These are phyloP conservation scores for Kodamaea hsintzibuensis DNA, from an alignment of 805 yeast genomes.

Conservation along the genomic window DNA sequence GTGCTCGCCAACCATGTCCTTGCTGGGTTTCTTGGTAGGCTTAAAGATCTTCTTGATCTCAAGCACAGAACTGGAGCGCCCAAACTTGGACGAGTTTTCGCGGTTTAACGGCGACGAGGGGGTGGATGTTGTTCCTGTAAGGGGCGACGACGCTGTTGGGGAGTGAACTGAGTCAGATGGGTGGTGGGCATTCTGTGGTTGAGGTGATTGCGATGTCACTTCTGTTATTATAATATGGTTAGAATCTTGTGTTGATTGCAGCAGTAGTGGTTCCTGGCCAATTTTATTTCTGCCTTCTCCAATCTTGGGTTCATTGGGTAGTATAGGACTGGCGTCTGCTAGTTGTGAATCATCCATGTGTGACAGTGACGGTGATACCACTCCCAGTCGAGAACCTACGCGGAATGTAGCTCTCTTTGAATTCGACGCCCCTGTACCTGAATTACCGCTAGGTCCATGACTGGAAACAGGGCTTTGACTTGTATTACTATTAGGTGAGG, in stretches of 20 bases:
- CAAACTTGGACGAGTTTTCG: constrained; percentile 16
- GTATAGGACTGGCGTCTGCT: background rate
- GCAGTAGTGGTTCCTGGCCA: constrained; percentile 8
- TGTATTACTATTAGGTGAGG: no score
- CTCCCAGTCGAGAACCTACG: background rate
- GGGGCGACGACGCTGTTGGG: background rate
- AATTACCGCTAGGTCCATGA: no score
- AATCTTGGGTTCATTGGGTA: constrained; percentile 4
- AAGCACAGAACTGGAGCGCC: constrained; percentile 56
- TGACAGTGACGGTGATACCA: background rate
- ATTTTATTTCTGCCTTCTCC: background rate
- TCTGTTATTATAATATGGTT: background rate
- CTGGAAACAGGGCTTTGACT: no score
- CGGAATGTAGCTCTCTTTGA: background rate
- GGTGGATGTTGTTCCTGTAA: background rate
- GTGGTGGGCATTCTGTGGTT: background rate
- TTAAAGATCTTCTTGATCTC: constrained; percentile 73
- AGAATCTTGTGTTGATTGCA: constrained; percentile 1
- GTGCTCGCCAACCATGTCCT: constrained; percentile 1
- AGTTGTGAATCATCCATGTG: background rate
- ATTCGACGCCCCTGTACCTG: background rate
- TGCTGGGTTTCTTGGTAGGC: constrained; percentile 41
- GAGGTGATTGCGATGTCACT: background rate
- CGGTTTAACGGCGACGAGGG: constrained; percentile 7
- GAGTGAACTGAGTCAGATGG: background rate